Evolutionary conservation across 1,284 basidiomycete genomes (phyloP).

Genomic region (Kwoniella shivajii): DNA sequence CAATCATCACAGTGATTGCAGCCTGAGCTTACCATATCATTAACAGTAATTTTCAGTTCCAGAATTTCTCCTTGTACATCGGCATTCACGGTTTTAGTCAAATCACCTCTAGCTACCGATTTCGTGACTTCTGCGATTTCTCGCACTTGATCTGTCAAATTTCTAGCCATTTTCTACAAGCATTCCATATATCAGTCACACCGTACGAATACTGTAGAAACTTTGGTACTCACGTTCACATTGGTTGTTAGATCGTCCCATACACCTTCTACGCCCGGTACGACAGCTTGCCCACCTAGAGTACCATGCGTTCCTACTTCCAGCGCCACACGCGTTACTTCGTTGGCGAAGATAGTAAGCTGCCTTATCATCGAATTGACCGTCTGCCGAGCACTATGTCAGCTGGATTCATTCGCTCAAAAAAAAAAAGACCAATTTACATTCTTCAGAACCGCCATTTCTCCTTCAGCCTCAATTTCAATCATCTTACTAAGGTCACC

Average conservation of each 20-base stretch:
- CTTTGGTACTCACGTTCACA: conserved; percentile 66
- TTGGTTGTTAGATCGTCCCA: conserved; percentile 91
- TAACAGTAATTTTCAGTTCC: conserved; percentile 73
- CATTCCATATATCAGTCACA: conserved; percentile 5
- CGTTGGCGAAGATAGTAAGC: conserved; percentile 85
- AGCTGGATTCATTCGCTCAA: not conserved
- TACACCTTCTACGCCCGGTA: conserved; percentile 89
- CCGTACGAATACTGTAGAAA: not conserved
- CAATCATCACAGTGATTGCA: not conserved
- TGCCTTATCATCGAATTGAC: conserved; percentile 79
- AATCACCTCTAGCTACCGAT: conserved; percentile 89
- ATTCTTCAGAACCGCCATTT: conserved; percentile 80
- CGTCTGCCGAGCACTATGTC: conserved; percentile 25
- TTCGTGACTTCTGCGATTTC: conserved; percentile 97
- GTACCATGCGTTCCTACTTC: conserved; percentile 92
- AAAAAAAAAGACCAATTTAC: too few species aligned
- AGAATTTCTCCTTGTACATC: conserved; percentile 97
- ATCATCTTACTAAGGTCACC: conserved; percentile 61
- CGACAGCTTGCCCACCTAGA: conserved; percentile 86
- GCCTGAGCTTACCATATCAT: conserved; percentile 51
- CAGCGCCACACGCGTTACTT: conserved; percentile 91
- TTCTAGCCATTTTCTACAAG: conserved; percentile 79
- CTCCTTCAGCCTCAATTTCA: conserved; percentile 79
- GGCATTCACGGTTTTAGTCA: conserved; percentile 86
- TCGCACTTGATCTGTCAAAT: conserved; percentile 94